Evolutionary conservation across 2,329 filamentous ascomycete species (phyloP), one percentile per base, ranked within the genome.

Genomic region (Zasmidium citrigriseum): DNA sequence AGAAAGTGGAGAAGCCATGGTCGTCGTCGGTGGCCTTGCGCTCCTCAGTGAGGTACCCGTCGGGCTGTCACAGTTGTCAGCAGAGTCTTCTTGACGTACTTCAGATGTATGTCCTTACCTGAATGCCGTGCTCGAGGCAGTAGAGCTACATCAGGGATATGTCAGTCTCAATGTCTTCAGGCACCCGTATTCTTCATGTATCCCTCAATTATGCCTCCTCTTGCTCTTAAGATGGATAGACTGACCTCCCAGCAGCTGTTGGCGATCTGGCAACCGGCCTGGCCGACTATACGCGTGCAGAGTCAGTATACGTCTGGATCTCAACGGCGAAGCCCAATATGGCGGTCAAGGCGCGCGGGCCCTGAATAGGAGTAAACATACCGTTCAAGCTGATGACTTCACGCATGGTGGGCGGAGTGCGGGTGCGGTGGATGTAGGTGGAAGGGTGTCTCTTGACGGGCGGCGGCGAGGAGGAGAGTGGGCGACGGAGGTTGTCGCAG

Each of bases 231-330:
- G 44, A 55, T 49, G 64, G 48, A 59, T 61, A 73, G 75, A 84
- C 91, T 84, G 83, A 99, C 95, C 92, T 99, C 95, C 95, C 95
- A 99, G 88, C 95, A 98, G 73, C 95, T 95, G 86, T 99, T 99
- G 83, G 93, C 95, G 77, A 99, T 99, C 81, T 99, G 95, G 88
- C 95, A 98, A 89, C 95, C 95, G 78, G 95, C 95, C 87, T 99
- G 95, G 82, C 95, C 95, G 86, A 99, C 95, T 99, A 79, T 75
- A 78, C 78, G 73, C 75, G 79, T 73, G 65, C 64, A 74, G 69
- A 67, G 82, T 89, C 76, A 89, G 85, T 72, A 63, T 56, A 47
- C 61, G 59, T 22, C 62, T 50, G 45, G 54, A 27, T 51, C 53
- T 29, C 58, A 52, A 46, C 24, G 52, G 52, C 49, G 53, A 52